Percentiles rank a stretch among this genome's conserved stretches.
These are phyloP conservation scores for Mycena pura DNA, from an alignment of 768 basidiomycete species.

Conservation along the genomic window DNA sequence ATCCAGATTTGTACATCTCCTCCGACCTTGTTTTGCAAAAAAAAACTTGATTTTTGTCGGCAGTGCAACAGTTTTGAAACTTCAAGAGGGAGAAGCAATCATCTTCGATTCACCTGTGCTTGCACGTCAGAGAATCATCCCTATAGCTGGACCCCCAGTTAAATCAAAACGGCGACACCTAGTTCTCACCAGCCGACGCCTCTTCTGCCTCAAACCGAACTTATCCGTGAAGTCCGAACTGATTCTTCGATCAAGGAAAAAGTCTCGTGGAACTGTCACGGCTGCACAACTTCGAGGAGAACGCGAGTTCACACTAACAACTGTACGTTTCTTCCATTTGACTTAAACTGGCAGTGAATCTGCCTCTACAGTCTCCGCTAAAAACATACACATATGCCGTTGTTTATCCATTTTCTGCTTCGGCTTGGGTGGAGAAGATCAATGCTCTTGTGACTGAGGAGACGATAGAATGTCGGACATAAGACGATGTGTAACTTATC, in stretches of 20 bases:
- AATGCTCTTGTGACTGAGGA: slow-evolving; percentile 21
- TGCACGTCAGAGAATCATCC: slow-evolving; percentile 54
- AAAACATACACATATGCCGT: slow-evolving; percentile 55
- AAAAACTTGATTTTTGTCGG: background rate
- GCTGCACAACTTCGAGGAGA: slow-evolving; percentile 61
- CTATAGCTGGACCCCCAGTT: slow-evolving; percentile 55
- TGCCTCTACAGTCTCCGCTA: slow-evolving; percentile 17
- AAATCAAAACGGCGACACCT: slow-evolving; percentile 61
- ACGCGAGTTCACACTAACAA: slow-evolving; percentile 65
- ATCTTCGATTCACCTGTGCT: slow-evolving; percentile 62
- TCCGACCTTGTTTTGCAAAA: background rate
- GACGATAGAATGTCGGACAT: slow-evolving; percentile 12
- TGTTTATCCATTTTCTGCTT: slow-evolving; percentile 35
- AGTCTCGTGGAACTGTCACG: slow-evolving; percentile 50
- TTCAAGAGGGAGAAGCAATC: slow-evolving; percentile 51
- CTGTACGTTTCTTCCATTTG: slow-evolving; percentile 46
- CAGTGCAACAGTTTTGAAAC: slow-evolving; percentile 46
- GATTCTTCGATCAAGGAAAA: slow-evolving; percentile 52
- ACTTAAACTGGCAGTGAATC: background rate
- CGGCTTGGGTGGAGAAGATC: slow-evolving; percentile 21
- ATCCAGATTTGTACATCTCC: slow-evolving; percentile 49
- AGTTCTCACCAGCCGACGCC: slow-evolving; percentile 60
- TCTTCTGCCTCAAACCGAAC: slow-evolving; percentile 62
- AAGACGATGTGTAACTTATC: background rate
- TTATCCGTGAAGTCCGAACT: slow-evolving; percentile 60